Conservation (phyloP, 208 protist genomes). For the Leishmania tropica region DNA sequence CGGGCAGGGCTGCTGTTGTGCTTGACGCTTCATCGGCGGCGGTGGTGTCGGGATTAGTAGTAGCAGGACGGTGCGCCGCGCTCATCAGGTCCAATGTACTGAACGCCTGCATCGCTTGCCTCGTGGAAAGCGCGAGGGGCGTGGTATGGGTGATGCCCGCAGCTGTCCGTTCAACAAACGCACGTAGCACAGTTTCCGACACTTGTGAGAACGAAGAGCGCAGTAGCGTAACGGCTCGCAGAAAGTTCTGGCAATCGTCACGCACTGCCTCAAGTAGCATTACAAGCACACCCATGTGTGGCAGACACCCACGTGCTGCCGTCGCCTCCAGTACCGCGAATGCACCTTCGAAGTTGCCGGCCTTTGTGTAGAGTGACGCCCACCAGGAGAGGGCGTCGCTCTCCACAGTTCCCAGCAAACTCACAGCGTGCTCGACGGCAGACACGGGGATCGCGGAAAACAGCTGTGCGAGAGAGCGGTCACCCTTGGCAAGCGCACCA, state of each 20-base stretch:
- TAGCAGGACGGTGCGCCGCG: background rate
- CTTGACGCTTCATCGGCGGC: background rate
- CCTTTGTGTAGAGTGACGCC: constrained; percentile 23
- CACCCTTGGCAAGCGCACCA: constrained; percentile 10
- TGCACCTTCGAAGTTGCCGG: constrained; percentile 25
- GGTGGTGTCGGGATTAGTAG: background rate
- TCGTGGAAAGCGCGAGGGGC: background rate
- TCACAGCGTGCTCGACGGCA: constrained; percentile 20
- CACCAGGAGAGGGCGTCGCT: constrained; percentile 35
- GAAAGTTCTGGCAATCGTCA: constrained; percentile 13
- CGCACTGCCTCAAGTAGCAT: constrained; percentile 48
- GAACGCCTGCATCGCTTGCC: constrained; percentile 34
- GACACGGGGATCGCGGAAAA: constrained; percentile 15
- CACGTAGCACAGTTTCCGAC: constrained; percentile 49
- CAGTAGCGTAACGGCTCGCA: constrained; percentile 33
- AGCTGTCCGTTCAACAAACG: constrained; percentile 59
- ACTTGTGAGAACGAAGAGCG: constrained; percentile 32
- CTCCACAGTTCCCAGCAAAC: constrained; percentile 10
- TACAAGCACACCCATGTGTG: constrained; percentile 57
- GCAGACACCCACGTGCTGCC: constrained; percentile 35
- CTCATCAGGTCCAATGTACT: constrained; percentile 9
- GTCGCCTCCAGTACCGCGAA: constrained; percentile 27
- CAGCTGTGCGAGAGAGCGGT: constrained; percentile 26
- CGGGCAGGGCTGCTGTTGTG: background rate
- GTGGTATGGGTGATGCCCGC: background rate